Percentiles rank a stretch among this genome's conserved stretches.
These are phyloP conservation scores for Porcisia deanei DNA, from an alignment of 208 protist species.

Conservation along the genomic window DNA sequence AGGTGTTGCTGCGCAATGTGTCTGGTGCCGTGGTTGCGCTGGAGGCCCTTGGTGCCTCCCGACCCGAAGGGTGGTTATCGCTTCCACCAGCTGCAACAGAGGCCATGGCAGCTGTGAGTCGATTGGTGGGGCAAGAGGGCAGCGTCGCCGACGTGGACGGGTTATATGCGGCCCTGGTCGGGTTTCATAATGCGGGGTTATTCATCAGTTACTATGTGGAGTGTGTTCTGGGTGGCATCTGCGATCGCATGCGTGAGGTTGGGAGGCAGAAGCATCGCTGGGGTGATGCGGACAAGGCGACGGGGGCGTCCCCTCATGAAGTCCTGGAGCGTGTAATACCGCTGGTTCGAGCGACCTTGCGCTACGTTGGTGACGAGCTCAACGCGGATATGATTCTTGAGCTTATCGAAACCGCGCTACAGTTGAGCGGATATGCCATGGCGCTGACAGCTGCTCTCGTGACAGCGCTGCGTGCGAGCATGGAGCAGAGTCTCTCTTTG, in stretches of 20 bases:
- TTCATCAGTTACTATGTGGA: constrained; percentile 71
- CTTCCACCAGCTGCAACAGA: constrained; percentile 44
- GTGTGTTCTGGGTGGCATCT: constrained; percentile 65
- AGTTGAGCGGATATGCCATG: constrained; percentile 27
- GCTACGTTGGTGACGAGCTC: constrained; percentile 81
- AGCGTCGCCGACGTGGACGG: constrained; percentile 36
- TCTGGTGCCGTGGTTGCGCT: constrained; percentile 44
- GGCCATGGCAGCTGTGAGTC: constrained; percentile 46
- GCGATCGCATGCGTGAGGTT: constrained; percentile 53
- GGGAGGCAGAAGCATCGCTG: not conserved
- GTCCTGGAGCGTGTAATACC: constrained; percentile 64
- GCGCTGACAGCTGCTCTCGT: constrained; percentile 27
- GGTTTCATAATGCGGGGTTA: constrained; percentile 78
- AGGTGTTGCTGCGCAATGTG: constrained; percentile 44
- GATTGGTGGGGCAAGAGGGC: constrained; percentile 51
- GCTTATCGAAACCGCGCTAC: constrained; percentile 65
- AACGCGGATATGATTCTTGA: constrained; percentile 80
- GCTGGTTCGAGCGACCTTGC: constrained; percentile 42
- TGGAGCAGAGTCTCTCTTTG: constrained; percentile 31
- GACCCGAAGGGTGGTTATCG: constrained; percentile 72
- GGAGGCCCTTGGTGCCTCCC: constrained; percentile 41
- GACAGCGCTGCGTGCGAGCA: constrained; percentile 24
- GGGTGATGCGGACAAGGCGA: not conserved
- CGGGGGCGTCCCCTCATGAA: constrained; percentile 33
- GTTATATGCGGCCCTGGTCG: constrained; percentile 66